Percentiles rank a stretch among this genome's conserved stretches.
These are phyloP conservation scores for Phoma sp. DNA, from an alignment of 2,329 filamentous ascomycete species.

Conservation along the genomic window DNA sequence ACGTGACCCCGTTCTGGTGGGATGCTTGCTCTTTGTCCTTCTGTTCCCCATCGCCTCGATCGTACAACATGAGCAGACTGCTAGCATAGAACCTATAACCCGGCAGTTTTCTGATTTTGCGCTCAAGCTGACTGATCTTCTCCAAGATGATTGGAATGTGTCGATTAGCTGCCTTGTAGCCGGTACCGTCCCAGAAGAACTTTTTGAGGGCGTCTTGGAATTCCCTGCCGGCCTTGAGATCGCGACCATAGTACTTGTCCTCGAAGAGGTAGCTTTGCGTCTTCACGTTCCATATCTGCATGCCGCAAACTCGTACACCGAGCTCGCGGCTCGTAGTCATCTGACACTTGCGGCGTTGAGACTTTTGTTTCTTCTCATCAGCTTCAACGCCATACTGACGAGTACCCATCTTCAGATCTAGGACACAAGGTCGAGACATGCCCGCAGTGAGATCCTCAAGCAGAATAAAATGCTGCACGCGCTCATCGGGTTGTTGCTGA, in stretches of 20 bases:
- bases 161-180: slow-evolving; percentile 77
- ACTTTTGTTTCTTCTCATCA: slow-evolving; percentile 87
- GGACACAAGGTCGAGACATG: slow-evolving; percentile 95
- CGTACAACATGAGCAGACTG: slow-evolving; percentile 93
- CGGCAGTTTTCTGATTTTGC: slow-evolving; percentile 78
- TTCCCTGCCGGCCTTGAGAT: slow-evolving; percentile 83
- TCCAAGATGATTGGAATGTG: slow-evolving; percentile 88
- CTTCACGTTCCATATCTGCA: slow-evolving; percentile 93
- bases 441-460: slow-evolving; percentile 94
- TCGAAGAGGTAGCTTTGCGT: slow-evolving; percentile 90
- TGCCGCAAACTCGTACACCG: slow-evolving; percentile 90
- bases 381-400: slow-evolving; percentile 96
- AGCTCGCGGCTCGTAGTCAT: slow-evolving; percentile 90
- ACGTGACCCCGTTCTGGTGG: slow-evolving; percentile 22
- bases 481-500: slow-evolving; percentile 58
- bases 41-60: slow-evolving; percentile 73
- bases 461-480: slow-evolving; percentile 91
- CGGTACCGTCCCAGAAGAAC: slow-evolving; percentile 90
- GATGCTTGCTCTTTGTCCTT: slow-evolving; percentile 41
- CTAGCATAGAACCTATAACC: slow-evolving; percentile 96
- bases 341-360: slow-evolving; percentile 90
- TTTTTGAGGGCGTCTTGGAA: slow-evolving; percentile 88
- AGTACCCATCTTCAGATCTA: slow-evolving; percentile 98
- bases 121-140: slow-evolving; percentile 83
- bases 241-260: slow-evolving; percentile 96